Base-by-base conservation (phyloP, 352 stramenopile genomes). In the Pilasporangium apinafurcum region DNA sequence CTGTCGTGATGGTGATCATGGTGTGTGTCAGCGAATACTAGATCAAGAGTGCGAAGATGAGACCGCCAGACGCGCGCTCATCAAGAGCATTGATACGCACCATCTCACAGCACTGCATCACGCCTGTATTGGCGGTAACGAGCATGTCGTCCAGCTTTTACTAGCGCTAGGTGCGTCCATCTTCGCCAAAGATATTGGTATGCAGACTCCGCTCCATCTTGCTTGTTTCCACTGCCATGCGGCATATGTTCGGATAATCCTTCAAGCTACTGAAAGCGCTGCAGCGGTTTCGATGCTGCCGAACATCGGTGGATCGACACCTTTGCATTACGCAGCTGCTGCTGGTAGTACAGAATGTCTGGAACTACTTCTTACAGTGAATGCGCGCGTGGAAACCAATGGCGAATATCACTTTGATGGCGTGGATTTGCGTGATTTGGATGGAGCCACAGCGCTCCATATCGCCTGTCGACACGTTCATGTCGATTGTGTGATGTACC, bases 391-490 rank as follows among this genome's bases (percentile, higher is more conserved):
- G 7, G 46, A 67, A n/a, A 46, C 22, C 21, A 33, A 43, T 2
- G 60, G 53, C 26, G 67, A 65, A 18, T 86, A 83, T 32, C 10
- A 53, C 5, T 86, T 86, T 41, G 44, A 75, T 5, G 73, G 73
- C 16, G 77, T 89, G 0, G 67, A 63, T n/a, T 40, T 56, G 0
- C 37, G 31, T 14, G 60, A 89, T 36, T 45, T 64, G 21, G 72
- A 83, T 16, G 68, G 65, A 14, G 53, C 47, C 1, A 86, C 73
- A n/a, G 73, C 77, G 10, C 51, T 89, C 5, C 77, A 89, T 38
- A 21, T 83, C 1, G 70, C 77, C 0, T 84, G 71, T 39, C 33
- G 33, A 20, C 31, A 51, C 5, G 52, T 48, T 0, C 48, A 77
- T 21, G 42, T 58, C 8, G 67, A 81, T 40, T 85, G 68, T 22